Conservation (phyloP, 2,329 filamentous ascomycete genomes). For the Penicillium sp. region DNA sequence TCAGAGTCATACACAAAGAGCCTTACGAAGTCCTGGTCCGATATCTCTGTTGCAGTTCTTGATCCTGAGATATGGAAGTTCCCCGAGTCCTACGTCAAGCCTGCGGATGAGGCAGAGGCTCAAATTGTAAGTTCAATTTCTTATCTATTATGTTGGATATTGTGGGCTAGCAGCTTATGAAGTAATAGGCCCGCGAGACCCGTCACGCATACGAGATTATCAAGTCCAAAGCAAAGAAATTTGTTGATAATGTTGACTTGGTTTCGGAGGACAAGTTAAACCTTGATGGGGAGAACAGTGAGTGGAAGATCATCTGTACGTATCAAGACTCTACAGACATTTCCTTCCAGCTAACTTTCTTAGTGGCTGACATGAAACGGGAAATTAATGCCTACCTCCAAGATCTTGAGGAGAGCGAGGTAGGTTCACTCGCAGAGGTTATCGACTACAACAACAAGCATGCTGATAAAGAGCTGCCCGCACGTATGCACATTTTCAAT, state of each 20-base stretch:
- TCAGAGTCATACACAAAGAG: constrained; percentile 2
- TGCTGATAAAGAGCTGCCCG: constrained; percentile 9
- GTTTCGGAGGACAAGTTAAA: constrained; percentile 3
- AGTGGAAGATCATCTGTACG: constrained; percentile 9
- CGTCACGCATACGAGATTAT: constrained; percentile 7
- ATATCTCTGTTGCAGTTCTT: constrained; percentile 8
- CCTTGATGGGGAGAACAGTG: constrained; percentile 4
- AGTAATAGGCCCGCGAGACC: constrained; percentile 1
- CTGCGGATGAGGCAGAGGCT: constrained; percentile 2
- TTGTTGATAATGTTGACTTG: constrained; percentile 8
- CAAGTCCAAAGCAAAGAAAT: constrained; percentile 4
- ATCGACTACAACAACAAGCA: constrained; percentile 13
- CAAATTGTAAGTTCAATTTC: constrained; percentile 7
- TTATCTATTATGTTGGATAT: too few species aligned
- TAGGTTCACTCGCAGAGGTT: constrained; percentile 8
- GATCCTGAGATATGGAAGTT: constrained; percentile 8
- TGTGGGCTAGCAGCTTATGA: not conserved
- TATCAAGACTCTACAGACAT: not conserved
- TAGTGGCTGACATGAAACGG: constrained; percentile 8
- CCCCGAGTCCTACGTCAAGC: not conserved
- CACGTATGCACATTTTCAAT: constrained; percentile 2
- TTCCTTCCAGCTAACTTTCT: not conserved
- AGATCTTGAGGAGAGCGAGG: constrained; percentile 9
- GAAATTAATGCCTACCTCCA: constrained; percentile 9
- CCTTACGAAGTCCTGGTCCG: constrained; percentile 9